phyloP scores from a whole-genome alignment of 306 rosid genomes.

The Lithocarpus polystachyus region DNA sequence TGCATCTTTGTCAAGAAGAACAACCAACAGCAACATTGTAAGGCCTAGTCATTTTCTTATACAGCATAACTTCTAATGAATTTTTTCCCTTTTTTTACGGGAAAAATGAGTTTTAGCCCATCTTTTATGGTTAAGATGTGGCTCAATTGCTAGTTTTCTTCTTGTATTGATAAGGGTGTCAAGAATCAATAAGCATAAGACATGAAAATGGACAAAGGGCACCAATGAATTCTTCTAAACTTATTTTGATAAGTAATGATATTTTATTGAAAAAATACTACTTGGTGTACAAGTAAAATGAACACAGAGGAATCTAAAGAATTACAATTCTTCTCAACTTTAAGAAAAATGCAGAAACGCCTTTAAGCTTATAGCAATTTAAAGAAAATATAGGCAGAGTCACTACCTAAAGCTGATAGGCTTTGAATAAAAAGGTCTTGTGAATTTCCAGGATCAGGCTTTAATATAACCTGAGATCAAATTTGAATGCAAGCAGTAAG shows the following conservation, averaged over 20 bases:
- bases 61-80: background rate
- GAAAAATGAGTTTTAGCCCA: background rate
- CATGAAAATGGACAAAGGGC: background rate
- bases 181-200: background rate
- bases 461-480: constrained; percentile 72
- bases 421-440: constrained; percentile 90
- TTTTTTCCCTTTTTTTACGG: background rate
- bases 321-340: too few species aligned
- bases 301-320: too few species aligned
- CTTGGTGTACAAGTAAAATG: too few species aligned
- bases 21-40: background rate
- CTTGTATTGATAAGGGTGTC: background rate
- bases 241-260: background rate
- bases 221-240: background rate
- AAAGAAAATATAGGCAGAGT: constrained; percentile 2
- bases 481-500: constrained; percentile 18
- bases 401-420: constrained; percentile 86
- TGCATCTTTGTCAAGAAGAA: background rate
- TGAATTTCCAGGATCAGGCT: constrained; percentile 99
- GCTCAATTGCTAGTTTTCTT: background rate
- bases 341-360: background rate
- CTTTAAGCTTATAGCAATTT: background rate
- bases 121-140: background rate
- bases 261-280: too few species aligned
- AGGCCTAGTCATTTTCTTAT: background rate